Conservation (phyloP, 352 stramenopile species). For the Phytopythium oedochilum region DNA sequence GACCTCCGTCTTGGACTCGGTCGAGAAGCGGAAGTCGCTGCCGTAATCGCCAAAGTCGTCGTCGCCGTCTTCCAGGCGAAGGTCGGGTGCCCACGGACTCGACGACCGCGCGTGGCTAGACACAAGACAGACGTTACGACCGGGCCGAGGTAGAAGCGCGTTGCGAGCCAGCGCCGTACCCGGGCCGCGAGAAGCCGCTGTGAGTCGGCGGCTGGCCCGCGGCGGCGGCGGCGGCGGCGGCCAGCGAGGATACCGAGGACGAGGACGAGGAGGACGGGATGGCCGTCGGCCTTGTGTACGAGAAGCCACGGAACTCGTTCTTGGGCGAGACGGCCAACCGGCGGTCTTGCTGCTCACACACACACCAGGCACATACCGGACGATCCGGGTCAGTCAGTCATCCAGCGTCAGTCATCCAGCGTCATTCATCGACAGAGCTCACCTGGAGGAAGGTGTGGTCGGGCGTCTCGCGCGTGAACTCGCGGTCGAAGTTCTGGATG, state of each 20-base stretch:
- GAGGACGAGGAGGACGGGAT: slow-evolving; percentile 2
- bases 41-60: slow-evolving; percentile 5
- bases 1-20: slow-evolving; percentile 5
- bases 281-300: slow-evolving; percentile 47
- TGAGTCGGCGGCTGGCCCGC: not conserved
- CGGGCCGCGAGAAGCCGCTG: slow-evolving; percentile 1
- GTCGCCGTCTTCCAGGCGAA: not conserved
- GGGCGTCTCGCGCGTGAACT: slow-evolving; percentile 83
- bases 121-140: slow-evolving; percentile 2
- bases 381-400: not conserved
- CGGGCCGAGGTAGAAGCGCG: not conserved
- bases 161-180: slow-evolving; percentile 4
- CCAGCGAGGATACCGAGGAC: not conserved
- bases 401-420: too few species aligned
- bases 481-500: slow-evolving; percentile 88
- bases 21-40: slow-evolving; percentile 6
- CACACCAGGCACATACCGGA: not conserved
- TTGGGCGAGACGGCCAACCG: slow-evolving; percentile 67
- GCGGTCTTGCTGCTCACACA: slow-evolving; percentile 54
- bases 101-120: not conserved
- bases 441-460: slow-evolving; percentile 68
- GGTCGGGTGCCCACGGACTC: not conserved
- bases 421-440: not conserved
- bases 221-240: not conserved
- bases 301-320: slow-evolving; percentile 86